phyloP scores from a whole-genome alignment of 352 stramenopile species.

The Labyrinthula sp. region DNA sequence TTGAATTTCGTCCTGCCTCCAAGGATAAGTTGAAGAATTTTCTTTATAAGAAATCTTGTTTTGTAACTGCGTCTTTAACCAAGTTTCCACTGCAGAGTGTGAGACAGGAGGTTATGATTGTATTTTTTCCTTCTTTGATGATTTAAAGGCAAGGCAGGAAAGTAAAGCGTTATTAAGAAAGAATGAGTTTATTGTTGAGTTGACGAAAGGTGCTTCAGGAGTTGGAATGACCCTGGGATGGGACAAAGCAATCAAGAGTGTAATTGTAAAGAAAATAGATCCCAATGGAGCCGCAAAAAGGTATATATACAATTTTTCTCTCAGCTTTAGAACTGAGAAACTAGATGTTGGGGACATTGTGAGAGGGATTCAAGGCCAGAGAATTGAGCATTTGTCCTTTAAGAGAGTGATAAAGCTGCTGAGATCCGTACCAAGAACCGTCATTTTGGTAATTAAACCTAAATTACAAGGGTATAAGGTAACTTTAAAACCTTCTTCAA shows the following conservation, averaged over 20 bases:
- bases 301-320: too few relatives aligned
- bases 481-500: too few relatives aligned
- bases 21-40: too few relatives aligned
- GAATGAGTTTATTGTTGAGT: conserved; percentile 14
- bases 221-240: conserved; percentile 23
- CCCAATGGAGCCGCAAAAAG: conserved; percentile 9
- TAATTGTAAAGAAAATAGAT: conserved; percentile 22
- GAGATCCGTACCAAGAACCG: conserved; percentile 10
- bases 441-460: conserved; percentile 11
- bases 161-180: conserved; percentile 1
- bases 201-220: conserved; percentile 15
- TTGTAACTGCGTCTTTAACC: too few relatives aligned
- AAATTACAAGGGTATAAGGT: conserved; percentile 5
- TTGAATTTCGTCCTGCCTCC: too few relatives aligned
- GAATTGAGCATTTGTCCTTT: conserved; percentile 21
- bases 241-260: conserved; percentile 13
- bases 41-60: too few relatives aligned
- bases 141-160: conserved; percentile 1
- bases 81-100: too few relatives aligned
- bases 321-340: conserved; percentile 21
- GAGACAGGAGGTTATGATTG: too few relatives aligned
- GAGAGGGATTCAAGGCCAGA: conserved; percentile 16
- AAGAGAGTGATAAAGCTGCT: conserved; percentile 24
- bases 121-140: too few relatives aligned
- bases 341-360: conserved; percentile 22